Evolutionary conservation across 768 basidiomycete species (phyloP).

Genomic region (Lactarius pseudohatsudake): DNA sequence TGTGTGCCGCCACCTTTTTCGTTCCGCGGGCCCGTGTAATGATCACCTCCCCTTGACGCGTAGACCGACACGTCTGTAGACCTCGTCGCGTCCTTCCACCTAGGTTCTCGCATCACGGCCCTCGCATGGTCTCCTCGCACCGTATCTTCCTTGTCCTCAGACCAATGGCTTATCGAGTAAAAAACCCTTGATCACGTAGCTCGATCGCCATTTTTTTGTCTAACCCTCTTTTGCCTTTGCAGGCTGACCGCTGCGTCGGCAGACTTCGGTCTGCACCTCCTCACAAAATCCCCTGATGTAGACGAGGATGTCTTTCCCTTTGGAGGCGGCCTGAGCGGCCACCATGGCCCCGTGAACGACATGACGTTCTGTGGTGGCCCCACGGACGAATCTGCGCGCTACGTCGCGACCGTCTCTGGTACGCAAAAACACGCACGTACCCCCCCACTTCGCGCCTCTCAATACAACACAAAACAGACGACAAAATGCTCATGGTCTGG

Average conservation of each 20-base stretch:
- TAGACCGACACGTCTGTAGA: slow-evolving; percentile 42
- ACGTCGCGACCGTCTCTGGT: slow-evolving; percentile 83
- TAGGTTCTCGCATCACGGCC: slow-evolving; percentile 69
- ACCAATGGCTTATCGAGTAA: slow-evolving; percentile 74
- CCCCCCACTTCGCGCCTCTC: slow-evolving; percentile 7
- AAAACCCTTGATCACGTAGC: slow-evolving; percentile 22
- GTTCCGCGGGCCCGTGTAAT: slow-evolving; percentile 18
- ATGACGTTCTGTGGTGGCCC: slow-evolving; percentile 79
- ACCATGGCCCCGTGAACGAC: slow-evolving; percentile 75
- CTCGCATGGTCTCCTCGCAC: slow-evolving; percentile 76
- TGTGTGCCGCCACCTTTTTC: slow-evolving; percentile 38
- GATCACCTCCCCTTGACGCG: slow-evolving; percentile 35
- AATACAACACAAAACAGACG: slow-evolving; percentile 46
- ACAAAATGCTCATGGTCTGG: slow-evolving; percentile 86
- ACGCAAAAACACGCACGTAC: slow-evolving; percentile 18
- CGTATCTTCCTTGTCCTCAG: slow-evolving; percentile 61
- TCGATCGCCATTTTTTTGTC: slow-evolving; percentile 11
- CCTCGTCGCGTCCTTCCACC: slow-evolving; percentile 67
- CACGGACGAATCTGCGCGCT: slow-evolving; percentile 63
- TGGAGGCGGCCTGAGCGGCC: slow-evolving; percentile 78
- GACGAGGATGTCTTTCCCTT: slow-evolving; percentile 63
- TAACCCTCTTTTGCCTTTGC: slow-evolving; percentile 1
- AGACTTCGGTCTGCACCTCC: slow-evolving; percentile 69
- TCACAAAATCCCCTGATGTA: slow-evolving; percentile 53
- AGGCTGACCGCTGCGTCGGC: slow-evolving; percentile 69